Conservation (phyloP, 129 eudicot species). For the Arctium minus region DNA sequence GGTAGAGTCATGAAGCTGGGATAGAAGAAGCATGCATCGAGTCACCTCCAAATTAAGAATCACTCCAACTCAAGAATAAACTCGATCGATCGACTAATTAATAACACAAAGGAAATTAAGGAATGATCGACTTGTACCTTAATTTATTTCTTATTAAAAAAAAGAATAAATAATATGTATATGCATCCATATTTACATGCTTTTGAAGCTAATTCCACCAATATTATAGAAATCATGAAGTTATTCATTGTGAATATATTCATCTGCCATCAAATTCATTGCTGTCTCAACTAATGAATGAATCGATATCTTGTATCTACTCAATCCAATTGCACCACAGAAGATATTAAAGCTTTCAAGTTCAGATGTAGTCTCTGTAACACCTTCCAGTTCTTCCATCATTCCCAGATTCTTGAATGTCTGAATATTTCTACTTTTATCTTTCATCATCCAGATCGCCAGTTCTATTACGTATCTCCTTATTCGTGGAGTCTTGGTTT, state of each 20-base stretch:
- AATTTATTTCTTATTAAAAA: neutral
- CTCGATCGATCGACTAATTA: neutral
- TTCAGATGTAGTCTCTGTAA: constrained; percentile 79
- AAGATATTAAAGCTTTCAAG: constrained; percentile 81
- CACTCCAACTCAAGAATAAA: too few relatives aligned
- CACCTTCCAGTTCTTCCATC: constrained; percentile 57
- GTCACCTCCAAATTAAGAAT: too few relatives aligned
- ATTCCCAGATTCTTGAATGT: constrained; percentile 57
- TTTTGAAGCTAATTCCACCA: neutral
- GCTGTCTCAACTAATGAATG: constrained; percentile 77
- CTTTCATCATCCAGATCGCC: constrained; percentile 88
- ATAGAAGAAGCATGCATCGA: too few relatives aligned
- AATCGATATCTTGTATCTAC: constrained; percentile 58
- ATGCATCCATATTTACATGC: constrained; percentile 28
- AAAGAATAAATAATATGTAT: neutral
- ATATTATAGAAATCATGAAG: neutral
- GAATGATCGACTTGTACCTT: neutral
- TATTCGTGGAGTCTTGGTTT: constrained; percentile 58
- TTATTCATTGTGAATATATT: neutral
- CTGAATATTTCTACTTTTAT: constrained; percentile 35
- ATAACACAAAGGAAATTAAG: neutral
- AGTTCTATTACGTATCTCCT: constrained; percentile 71
- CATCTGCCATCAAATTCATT: constrained; percentile 41
- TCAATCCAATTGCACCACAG: constrained; percentile 86
- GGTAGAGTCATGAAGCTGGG: too few relatives aligned